Evolutionary conservation across 352 stramenopile species (phyloP), one percentile per base, ranked within the genome.

Genomic region (Pythium aquatile): DNA sequence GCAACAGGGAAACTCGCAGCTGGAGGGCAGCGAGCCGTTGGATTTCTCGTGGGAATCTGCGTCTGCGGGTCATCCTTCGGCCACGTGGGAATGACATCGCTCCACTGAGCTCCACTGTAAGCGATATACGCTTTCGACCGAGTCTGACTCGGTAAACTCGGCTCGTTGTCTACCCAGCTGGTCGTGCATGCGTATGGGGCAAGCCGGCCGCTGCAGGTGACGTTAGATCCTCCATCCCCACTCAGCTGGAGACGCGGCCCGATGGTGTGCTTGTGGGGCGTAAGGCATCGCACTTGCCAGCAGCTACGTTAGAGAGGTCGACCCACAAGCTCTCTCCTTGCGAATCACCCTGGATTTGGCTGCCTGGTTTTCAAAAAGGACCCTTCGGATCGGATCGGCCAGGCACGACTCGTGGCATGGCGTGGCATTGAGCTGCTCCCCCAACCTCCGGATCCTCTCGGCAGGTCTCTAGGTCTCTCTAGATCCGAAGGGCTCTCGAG

Each of bases 351-450:
- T 47, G 16, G 14, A 6, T 5, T 20, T 47, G 3, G 40, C 16
- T 47, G 40, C 40, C 40, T 47, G 40, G 40, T 47, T 47, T 47
- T 47, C 40, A 47, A 47, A 47, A 47, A 47, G 40, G 40, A 47
- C 40, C 40, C 40, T 47, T 24, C 40, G 40, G 40, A 47, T 47
- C 40, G 40, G 40, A 47, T 47, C 40, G 40, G 40, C 17, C 40
- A 47, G 40, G 37, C 37, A 42, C 40, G 40, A 47, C 40, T 47
- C 16, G 40, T 47, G 40, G 40, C 37, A 17, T 17, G 37, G 17
- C 20, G 20, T 24, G 20, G 20, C 20, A 13, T 16, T 6, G 37
- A 42, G 40, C 16, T 47, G 40, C 40, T 47, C 40, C 40, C 40
- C 40, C 40, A 47, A 47, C 40, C 40, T 20, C 40, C 40, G 16